These are phyloP conservation scores for Coemansia sp. DNA, from an alignment of 192 early-diverging fungal genomes.

Conservation along the genomic window DNA sequence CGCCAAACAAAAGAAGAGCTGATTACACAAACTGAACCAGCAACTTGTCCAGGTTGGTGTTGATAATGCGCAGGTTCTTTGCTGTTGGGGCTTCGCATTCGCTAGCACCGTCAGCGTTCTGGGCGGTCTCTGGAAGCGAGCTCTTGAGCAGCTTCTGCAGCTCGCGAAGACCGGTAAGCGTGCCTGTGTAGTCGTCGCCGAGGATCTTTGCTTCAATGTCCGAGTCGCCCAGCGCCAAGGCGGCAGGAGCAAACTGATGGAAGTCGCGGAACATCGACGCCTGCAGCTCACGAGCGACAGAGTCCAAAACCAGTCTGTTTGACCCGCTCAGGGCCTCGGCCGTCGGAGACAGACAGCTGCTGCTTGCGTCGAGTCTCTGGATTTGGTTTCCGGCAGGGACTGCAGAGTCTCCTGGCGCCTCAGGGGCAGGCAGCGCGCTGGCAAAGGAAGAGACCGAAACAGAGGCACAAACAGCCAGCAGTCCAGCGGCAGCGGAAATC, in stretches of 20 bases:
- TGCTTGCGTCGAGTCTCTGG: slow-evolving; percentile 19
- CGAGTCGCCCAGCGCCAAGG: slow-evolving; percentile 26
- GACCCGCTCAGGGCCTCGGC: slow-evolving; percentile 14
- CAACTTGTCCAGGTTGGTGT: slow-evolving; percentile 32
- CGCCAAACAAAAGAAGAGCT: not conserved
- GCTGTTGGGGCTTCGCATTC: slow-evolving; percentile 41
- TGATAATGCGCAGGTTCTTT: slow-evolving; percentile 38
- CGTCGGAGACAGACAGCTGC: slow-evolving; percentile 29
- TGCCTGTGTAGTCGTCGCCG: slow-evolving; percentile 21
- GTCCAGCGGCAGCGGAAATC: slow-evolving; percentile 7
- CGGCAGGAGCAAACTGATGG: slow-evolving; percentile 46
- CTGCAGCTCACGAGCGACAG: slow-evolving; percentile 25
- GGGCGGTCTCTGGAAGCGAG: slow-evolving; percentile 1
- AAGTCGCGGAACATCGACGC: slow-evolving; percentile 47
- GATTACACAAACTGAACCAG: slow-evolving; percentile 26
- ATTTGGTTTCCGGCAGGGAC: slow-evolving; percentile 14
- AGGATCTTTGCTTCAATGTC: slow-evolving; percentile 28
- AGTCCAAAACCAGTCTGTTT: slow-evolving; percentile 21
- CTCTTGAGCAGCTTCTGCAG: slow-evolving; percentile 23
- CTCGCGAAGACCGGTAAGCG: slow-evolving; percentile 25
- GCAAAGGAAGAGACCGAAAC: not conserved
- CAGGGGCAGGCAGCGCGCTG: not conserved
- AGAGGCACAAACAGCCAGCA: slow-evolving; percentile 8
- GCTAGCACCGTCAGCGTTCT: not conserved
- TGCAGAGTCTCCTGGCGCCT: slow-evolving; percentile 1